phyloP scores from a whole-genome alignment of 2,329 filamentous ascomycete genomes.

The Colletotrichum endophyticum region DNA sequence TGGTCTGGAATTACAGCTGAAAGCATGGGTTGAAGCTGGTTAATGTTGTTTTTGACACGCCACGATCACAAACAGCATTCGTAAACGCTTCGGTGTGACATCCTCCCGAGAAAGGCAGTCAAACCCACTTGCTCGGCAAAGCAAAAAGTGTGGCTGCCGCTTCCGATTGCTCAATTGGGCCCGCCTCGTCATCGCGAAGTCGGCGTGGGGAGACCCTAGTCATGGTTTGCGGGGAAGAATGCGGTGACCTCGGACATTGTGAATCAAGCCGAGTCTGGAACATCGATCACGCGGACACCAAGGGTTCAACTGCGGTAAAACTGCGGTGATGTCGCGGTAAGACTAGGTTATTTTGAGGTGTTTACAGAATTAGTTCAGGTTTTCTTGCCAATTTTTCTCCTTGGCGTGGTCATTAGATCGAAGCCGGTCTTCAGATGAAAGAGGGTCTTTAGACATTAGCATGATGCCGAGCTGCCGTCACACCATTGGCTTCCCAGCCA shows the following conservation, averaged over 20 bases:
- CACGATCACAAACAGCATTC: neutral
- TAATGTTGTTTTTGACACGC: neutral
- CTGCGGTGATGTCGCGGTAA: neutral
- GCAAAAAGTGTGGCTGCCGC: neutral
- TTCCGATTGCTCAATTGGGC: conserved; percentile 10
- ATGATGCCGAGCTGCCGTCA: neutral
- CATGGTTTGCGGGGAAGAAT: neutral
- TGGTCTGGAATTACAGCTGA: neutral
- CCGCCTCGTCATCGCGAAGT: neutral
- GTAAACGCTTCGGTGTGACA: conserved; percentile 8
- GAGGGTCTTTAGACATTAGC: neutral
- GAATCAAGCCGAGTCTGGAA: neutral
- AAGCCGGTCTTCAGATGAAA: neutral
- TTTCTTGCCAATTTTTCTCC: neutral
- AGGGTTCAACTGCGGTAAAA: neutral
- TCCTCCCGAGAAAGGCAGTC: neutral
- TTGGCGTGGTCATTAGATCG: neutral
- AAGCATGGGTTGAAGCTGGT: neutral
- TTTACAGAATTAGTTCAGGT: neutral
- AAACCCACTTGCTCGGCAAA: neutral
- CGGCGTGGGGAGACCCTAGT: neutral
- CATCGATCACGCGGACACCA: neutral
- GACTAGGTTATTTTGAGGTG: neutral
- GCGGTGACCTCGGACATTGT: neutral
- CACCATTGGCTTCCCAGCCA: neutral